Conservation (phyloP, 306 rosid species). For the Prinsepia uniflora region DNA sequence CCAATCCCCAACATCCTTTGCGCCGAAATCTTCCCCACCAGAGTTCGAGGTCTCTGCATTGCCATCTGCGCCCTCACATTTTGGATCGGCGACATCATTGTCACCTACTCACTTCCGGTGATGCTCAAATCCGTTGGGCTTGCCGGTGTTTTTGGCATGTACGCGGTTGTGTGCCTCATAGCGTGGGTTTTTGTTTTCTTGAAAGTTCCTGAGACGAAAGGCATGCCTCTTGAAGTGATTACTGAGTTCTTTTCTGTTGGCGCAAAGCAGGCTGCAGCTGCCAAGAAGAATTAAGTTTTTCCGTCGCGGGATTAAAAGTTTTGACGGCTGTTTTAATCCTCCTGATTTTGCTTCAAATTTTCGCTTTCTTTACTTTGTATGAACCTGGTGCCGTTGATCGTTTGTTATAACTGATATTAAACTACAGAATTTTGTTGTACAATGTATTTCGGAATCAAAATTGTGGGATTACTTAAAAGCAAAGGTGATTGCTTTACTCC, state of each 20-base stretch:
- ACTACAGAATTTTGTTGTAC: background rate
- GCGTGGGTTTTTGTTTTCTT: slow-evolving; percentile 75
- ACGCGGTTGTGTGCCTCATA: slow-evolving; percentile 69
- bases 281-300: slow-evolving; percentile 34
- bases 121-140: slow-evolving; percentile 90
- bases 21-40: slow-evolving; percentile 93
- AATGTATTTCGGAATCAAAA: slow-evolving; percentile 1
- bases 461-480: background rate
- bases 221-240: slow-evolving; percentile 97
- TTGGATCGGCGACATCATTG: slow-evolving; percentile 89
- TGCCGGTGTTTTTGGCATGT: slow-evolving; percentile 81
- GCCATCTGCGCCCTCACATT: slow-evolving; percentile 89
- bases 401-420: slow-evolving; percentile 24
- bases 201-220: slow-evolving; percentile 96
- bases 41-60: slow-evolving; percentile 91
- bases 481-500: background rate
- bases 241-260: slow-evolving; percentile 88
- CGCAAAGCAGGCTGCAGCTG: slow-evolving; percentile 53
- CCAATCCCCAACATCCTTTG: slow-evolving; percentile 93
- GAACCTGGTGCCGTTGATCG: slow-evolving; percentile 11
- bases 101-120: slow-evolving; percentile 84
- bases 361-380: slow-evolving; percentile 10
- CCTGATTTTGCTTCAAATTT: slow-evolving; percentile 28
- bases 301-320: slow-evolving; percentile 25
- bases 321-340: slow-evolving; percentile 31